Conservation (phyloP, 2,329 filamentous ascomycete species). For the Trichoderma atrobrunneum region DNA sequence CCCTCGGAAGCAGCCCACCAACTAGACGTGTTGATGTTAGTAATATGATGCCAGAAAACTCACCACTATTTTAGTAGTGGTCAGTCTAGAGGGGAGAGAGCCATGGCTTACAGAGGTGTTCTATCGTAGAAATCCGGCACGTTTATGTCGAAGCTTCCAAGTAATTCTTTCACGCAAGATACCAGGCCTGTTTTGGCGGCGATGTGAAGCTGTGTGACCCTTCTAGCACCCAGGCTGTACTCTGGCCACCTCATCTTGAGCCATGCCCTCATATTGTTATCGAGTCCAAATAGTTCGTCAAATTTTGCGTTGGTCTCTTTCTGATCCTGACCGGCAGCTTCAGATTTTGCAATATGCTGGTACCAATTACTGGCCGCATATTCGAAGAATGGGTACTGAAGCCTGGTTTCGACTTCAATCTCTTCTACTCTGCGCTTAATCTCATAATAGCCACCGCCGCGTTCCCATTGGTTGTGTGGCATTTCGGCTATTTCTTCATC, state of each 20-base stretch:
- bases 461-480: not conserved
- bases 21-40: not conserved
- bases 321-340: conserved; percentile 23
- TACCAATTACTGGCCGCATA: conserved; percentile 34
- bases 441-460: not conserved
- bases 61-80: not conserved
- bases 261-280: conserved; percentile 17
- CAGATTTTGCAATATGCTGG: conserved; percentile 27
- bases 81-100: too few species aligned
- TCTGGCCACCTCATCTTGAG: conserved; percentile 20
- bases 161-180: conserved; percentile 23
- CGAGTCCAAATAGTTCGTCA: conserved; percentile 18
- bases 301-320: conserved; percentile 16
- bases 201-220: conserved; percentile 21
- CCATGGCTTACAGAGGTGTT: conserved; percentile 25
- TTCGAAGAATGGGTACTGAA: conserved; percentile 29
- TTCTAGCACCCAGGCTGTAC: not conserved
- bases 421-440: not conserved
- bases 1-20: conserved; percentile 29
- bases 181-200: conserved; percentile 23
- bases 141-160: conserved; percentile 21
- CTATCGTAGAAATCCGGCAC: conserved; percentile 13
- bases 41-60: not conserved
- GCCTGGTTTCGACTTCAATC: conserved; percentile 2
- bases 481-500: not conserved